Conservation (phyloP, 345 rosid species). For the Rhizophora mangle region DNA sequence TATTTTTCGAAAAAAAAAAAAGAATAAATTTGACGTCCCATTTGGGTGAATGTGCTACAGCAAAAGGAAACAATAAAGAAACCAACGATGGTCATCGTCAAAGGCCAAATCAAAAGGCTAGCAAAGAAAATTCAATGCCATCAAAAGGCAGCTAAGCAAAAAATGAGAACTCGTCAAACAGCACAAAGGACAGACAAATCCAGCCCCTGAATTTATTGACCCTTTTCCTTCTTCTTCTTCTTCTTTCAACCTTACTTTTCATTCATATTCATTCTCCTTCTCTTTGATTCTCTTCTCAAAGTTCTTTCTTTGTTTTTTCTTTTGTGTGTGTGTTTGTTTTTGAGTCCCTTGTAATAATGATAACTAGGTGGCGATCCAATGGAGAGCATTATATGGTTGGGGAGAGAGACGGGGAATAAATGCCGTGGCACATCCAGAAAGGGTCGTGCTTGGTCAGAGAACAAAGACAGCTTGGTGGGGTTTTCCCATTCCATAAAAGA, state of each 20-base stretch:
- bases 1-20: background rate
- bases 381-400: slow-evolving; percentile 32
- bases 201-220: background rate
- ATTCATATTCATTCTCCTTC: background rate
- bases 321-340: background rate
- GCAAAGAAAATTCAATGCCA: slow-evolving; percentile 28
- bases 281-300: background rate
- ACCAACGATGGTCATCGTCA: background rate
- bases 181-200: slow-evolving; percentile 11
- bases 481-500: slow-evolving; percentile 3
- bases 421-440: slow-evolving; percentile 20
- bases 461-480: slow-evolving; percentile 12
- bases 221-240: background rate
- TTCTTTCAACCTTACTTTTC: background rate
- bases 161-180: slow-evolving; percentile 29
- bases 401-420: slow-evolving; percentile 39
- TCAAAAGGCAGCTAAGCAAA: background rate
- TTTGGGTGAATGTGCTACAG: no score
- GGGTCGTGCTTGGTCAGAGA: slow-evolving; percentile 22
- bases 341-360: background rate
- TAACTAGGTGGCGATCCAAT: slow-evolving; percentile 7
- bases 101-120: slow-evolving; percentile 25
- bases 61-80: slow-evolving; percentile 1
- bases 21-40: background rate
- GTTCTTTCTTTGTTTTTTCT: background rate